Percentiles rank a stretch among this genome's conserved stretches.
phyloP scores from a whole-genome alignment of 805 yeast genomes.

The Metschnikowia koreensis region DNA sequence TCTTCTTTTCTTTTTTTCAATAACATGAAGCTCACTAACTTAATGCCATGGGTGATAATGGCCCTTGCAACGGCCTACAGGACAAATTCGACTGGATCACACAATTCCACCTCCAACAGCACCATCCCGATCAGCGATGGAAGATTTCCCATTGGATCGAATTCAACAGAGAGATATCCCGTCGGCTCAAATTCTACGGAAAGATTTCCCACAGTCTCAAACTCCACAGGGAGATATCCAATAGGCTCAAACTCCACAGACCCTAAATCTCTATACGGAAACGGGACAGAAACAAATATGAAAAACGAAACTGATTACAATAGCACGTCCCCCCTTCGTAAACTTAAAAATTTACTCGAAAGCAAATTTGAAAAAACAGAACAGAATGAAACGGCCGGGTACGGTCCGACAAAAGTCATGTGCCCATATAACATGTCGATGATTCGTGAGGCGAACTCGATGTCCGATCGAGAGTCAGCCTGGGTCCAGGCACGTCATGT shows the following conservation, averaged over 20 bases:
- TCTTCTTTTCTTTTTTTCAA: neutral
- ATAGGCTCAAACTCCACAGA: no score
- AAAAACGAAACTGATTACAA: no score
- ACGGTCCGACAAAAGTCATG: conserved; percentile 58
- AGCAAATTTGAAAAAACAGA: neutral
- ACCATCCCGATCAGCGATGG: neutral
- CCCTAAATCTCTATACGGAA: no score
- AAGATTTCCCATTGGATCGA: neutral
- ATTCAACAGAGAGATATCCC: neutral
- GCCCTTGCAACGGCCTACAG: neutral
- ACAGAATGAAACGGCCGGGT: conserved; percentile 19
- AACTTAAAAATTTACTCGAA: no score
- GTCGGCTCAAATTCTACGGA: neutral
- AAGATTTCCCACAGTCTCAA: no score
- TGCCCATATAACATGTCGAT: conserved; percentile 44
- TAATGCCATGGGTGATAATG: neutral
- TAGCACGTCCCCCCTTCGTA: no score
- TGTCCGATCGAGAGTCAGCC: conserved; percentile 46
- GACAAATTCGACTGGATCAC: neutral
- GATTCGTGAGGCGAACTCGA: conserved; percentile 47
- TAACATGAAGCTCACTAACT: neutral
- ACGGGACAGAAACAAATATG: no score
- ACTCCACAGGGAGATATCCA: no score
- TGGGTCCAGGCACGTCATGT: conserved; percentile 45
- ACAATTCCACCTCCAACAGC: neutral